A percentile compares a stretch with the other conserved stretches of the same genome.
Conservation (phyloP, 1,284 basidiomycete genomes). For the Ceratobasidium sp. region DNA sequence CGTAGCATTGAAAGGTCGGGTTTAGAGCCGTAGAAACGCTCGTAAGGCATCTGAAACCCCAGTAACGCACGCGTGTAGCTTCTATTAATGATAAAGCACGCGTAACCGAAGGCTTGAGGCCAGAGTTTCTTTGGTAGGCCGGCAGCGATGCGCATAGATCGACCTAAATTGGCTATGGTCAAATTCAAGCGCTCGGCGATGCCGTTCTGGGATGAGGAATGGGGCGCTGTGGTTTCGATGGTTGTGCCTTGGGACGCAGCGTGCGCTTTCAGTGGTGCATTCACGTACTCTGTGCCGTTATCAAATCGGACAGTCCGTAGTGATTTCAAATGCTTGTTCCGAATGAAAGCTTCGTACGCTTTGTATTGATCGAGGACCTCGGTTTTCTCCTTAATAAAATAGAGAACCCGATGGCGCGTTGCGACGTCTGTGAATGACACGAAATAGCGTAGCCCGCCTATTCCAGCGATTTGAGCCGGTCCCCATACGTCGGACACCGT, state of each 20-base stretch:
- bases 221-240: slow-evolving; percentile 36
- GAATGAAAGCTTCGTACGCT: slow-evolving; percentile 9
- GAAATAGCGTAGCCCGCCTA: neutral
- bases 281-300: neutral
- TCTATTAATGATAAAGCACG: slow-evolving; percentile 33
- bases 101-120: slow-evolving; percentile 37
- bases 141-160: slow-evolving; percentile 29
- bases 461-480: neutral
- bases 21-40: slow-evolving; percentile 48
- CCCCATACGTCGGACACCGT: slow-evolving; percentile 3
- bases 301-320: slow-evolving; percentile 4
- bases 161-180: slow-evolving; percentile 22
- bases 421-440: slow-evolving; percentile 5
- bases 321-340: neutral
- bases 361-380: neutral
- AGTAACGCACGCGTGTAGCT: slow-evolving; percentile 42
- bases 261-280: slow-evolving; percentile 1
- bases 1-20: slow-evolving; percentile 49
- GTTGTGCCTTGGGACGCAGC: slow-evolving; percentile 35
- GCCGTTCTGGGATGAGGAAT: slow-evolving; percentile 45
- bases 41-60: slow-evolving; percentile 46
- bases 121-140: slow-evolving; percentile 40
- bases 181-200: slow-evolving; percentile 42
- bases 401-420: neutral
- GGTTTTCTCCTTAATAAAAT: slow-evolving; percentile 9